Base-by-base conservation (phyloP, 345 rosid genomes). In the Eucalyptus regnans region DNA sequence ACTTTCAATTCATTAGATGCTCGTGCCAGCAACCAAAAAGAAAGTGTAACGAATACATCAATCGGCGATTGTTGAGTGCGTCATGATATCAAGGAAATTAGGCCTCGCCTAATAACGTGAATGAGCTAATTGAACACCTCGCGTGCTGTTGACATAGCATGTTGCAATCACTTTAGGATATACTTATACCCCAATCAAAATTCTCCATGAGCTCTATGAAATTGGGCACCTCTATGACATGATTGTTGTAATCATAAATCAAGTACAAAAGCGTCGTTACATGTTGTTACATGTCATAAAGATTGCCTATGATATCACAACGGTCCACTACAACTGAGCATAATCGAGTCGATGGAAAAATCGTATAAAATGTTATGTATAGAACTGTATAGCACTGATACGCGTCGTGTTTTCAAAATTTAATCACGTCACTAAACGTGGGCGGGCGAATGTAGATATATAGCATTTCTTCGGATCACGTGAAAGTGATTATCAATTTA, bases 311-410 rank as follows among this genome's bases (percentile, higher is more conserved):
- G 46, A 41, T 37, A 20, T 41, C 27, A 20, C 1, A 44, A 9
- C 1, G 25, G 10, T 33, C 20, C 7, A 17, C 0, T 5, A 3
- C 15, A 5, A 11, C 0, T 6, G 3, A 33, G 4, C 0, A 7
- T n/a, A 64, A 7, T 9, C 4, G 41, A 64, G 41, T n/a, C 5
- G 10, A 64, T 14, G 20, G 15, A 16, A 68, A 68, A 3, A 68
- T 0, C 12, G 3, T 5, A 7, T 7, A 31, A 31, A 14, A 66
- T 66, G 31, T 31, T 4, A 0, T 9, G 1, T 4, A 10, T 66
- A 20, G 8, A 16, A 8, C 31, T 66, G 11, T 31, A 1, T 9
- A 7, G 1, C 7, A 41, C 2, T 10, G 6, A 41, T 13, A 22
- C 1, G 5, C 5, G 4, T 4, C 8, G 5, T 1, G 4, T 11